Evolutionary conservation across 495 filamentous ascomycete species (phyloP), one percentile per base, ranked within the genome.

Genomic region (Penicillium pancosmium): DNA sequence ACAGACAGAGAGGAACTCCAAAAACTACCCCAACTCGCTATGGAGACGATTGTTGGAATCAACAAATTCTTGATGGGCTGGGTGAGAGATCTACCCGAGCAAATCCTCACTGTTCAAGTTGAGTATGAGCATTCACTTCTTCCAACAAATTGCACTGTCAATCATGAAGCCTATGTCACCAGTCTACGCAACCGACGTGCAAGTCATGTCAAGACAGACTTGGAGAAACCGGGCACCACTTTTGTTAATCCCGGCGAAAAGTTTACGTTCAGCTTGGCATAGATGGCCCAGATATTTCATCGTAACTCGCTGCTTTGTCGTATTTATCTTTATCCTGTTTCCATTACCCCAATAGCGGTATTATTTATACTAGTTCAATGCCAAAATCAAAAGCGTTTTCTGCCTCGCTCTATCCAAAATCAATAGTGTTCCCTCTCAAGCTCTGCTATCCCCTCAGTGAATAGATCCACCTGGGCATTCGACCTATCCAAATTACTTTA

Each of bases 101-200:
- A 59, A 13, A 43, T 70, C 18, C 38, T 70, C 5, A 66, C 55
- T 12, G 66, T 56, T 18, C 36, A 50, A 19, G 56, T 68, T 4
- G 51, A 63, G 19, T 68, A 70, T 41, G 34, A 54, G 8, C 68
- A 70, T 52, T 66, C 65, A 6, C 50, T 70, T 16, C 19, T 70
- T 2, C 65, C 65, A 13, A 18, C 35, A 41, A 40, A 34, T 2
- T 61, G 55, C 31, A 52, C 18, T 18, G 35, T 68, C 10, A 57
- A 57, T 48, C 53, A 55, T 12, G 54, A 68, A 40, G 55, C 52
- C 10, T 50, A 64, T 18, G 62, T 68, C 35, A 68, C 60, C 2
- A 57, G 68, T 49, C 16, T 63, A 18, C 62, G 62, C 18, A 53
- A n/a, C 5, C 46, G 46, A 9, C 38, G 18, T 40, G 34, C 27